Conservation (phyloP, 2,329 filamentous ascomycete genomes). For the Fusarium beomiforme region DNA sequence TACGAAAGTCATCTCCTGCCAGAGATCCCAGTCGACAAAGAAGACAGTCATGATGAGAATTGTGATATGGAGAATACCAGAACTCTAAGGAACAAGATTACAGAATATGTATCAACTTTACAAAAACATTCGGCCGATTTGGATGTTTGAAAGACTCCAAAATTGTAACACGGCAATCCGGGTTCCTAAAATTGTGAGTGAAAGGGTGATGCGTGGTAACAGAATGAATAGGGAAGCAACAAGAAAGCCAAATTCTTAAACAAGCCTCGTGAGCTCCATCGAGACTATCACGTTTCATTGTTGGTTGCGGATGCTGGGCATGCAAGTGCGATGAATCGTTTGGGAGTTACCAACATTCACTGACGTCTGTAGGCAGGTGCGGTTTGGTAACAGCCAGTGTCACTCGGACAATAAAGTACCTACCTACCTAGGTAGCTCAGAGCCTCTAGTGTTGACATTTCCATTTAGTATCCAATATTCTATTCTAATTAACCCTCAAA, state of each 20-base stretch:
- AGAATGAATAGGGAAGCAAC: not conserved
- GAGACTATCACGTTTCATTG: slow-evolving; percentile 1
- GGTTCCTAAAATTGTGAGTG: slow-evolving; percentile 30
- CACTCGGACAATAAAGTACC: slow-evolving; percentile 1
- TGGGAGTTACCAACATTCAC: not conserved
- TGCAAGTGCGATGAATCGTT: not conserved
- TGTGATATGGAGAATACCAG: slow-evolving; percentile 5
- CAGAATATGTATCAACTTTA: slow-evolving; percentile 14
- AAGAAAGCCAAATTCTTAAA: not conserved
- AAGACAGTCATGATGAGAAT: slow-evolving; percentile 56
- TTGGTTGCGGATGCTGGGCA: not conserved
- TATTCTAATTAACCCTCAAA: not conserved
- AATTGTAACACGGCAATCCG: slow-evolving; percentile 30
- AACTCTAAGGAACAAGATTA: not conserved
- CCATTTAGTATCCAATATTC: not conserved
- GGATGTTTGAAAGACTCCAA: slow-evolving; percentile 23
- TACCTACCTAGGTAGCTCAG: not conserved
- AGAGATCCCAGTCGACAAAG: slow-evolving; percentile 78
- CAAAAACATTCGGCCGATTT: slow-evolving; percentile 7
- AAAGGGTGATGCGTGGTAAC: slow-evolving; percentile 7
- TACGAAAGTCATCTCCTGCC: slow-evolving; percentile 93
- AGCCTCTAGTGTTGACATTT: not conserved
- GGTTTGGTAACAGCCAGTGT: not conserved
- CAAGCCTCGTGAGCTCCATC: not conserved
- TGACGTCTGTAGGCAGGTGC: slow-evolving; percentile 16